Conservation (phyloP, 345 rosid genomes). For the Populus davidiana region DNA sequence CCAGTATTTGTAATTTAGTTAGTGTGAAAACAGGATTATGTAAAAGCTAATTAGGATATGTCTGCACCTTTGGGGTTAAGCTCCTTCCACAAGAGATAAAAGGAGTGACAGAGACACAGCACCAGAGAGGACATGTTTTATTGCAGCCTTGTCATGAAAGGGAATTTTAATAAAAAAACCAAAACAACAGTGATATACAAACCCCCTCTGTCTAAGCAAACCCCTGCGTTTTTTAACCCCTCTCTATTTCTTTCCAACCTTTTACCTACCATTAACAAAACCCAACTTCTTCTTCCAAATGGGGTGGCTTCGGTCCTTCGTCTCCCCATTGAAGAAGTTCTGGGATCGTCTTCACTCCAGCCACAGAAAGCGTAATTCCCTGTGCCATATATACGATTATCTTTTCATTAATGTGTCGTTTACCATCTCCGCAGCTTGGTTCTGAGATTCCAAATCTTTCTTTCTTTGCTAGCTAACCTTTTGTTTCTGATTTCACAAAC, state of each 20-base stretch:
- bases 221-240: neutral
- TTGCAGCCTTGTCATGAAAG: neutral
- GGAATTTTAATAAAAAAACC: neutral
- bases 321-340: constrained; percentile 22
- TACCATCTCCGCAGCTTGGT: neutral
- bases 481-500: neutral
- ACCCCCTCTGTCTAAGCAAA: constrained; percentile 6
- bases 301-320: constrained; percentile 18
- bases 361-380: constrained; percentile 18
- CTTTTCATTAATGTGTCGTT: neutral
- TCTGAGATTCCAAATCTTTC: neutral
- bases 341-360: constrained; percentile 1
- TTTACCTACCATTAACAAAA: constrained; percentile 5
- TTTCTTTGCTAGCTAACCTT: no score
- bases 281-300: neutral
- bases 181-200: neutral
- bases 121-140: constrained; percentile 7
- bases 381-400: neutral
- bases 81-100: constrained; percentile 14
- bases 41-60: no score
- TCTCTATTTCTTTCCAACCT: constrained; percentile 12
- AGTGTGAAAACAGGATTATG: neutral
- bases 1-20: neutral
- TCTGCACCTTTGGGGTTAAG: constrained; percentile 8
- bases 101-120: constrained; percentile 8